Evolutionary conservation across 2,329 filamentous ascomycete species (phyloP).

Genomic region (Cordyceps sp.): DNA sequence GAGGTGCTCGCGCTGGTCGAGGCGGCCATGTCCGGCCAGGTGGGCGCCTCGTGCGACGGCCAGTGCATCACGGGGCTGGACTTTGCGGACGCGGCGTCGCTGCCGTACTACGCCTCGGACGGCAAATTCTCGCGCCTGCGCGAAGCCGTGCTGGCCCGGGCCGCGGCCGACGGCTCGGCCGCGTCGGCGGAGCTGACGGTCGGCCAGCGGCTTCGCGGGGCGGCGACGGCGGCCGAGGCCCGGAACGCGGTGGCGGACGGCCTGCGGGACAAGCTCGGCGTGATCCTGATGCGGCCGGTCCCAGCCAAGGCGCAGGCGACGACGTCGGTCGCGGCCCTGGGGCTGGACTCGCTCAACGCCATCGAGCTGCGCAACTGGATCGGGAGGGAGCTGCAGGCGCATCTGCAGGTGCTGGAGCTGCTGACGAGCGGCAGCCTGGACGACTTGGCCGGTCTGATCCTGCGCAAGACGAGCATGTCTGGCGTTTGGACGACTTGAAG

Average conservation of each 20-base stretch:
- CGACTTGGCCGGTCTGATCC: no score
- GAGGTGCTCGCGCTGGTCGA: conserved; percentile 37
- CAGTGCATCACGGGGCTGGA: conserved; percentile 38
- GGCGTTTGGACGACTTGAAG: no score
- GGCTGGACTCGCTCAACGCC: conserved; percentile 29
- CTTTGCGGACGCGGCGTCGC: conserved; percentile 23
- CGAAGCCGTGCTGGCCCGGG: no score
- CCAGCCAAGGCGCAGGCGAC: conserved; percentile 7
- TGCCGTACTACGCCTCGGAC: conserved; percentile 37
- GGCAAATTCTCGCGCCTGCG: conserved; percentile 35
- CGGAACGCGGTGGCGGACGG: no score
- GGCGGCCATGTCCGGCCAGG: conserved; percentile 29
- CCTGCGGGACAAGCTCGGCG: conserved; percentile 15
- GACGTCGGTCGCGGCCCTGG: conserved; percentile 9
- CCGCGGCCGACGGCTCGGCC: no score
- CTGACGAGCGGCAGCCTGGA: no score
- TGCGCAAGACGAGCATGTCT: no score
- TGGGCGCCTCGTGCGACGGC: conserved; percentile 23
- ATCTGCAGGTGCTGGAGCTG: conserved; percentile 37
- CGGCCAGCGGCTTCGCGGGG: no score
- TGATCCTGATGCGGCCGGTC: conserved; percentile 14
- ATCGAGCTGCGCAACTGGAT: conserved; percentile 35
- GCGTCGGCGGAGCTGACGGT: no score
- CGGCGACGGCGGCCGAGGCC: no score
- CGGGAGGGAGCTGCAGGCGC: conserved; percentile 21